Evolutionary conservation across 1,139 yeast genomes (phyloP), one percentile per base, ranked within the genome.

Genomic region (Saccharomyces hybrid): DNA sequence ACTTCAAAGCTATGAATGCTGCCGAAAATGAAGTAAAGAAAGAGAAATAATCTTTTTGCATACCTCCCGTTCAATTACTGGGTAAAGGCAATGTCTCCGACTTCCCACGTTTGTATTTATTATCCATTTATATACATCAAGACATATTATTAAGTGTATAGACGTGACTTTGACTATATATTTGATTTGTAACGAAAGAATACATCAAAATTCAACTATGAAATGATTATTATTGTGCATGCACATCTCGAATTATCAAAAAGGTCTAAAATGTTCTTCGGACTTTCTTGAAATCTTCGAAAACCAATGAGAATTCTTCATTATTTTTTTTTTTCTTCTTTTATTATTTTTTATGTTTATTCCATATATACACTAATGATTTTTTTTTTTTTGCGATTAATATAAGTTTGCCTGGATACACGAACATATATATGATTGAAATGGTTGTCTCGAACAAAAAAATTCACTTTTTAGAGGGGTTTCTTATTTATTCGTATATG

Each of bases 1-100:
- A 48, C 50, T 48, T 51, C 31, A 34, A 42, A 23, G 44, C 44
- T 38, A 38, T 38, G 44, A 53, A 31, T 56, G 56, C 44, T 55
- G 54, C 38, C 44, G 31, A 42, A 52, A 49, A 51, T 41, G 52
- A 47, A 49, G 53, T 30, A 53, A 59, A 41, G 51, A 53, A 44
- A 34, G 52, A 54, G 48, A 51, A 52, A 42, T 55, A 54, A 47
- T 52, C 52, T 6, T 47, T 47, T 27, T 48, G 54, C 20, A 52
- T 56, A 16, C 28, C 54, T 8, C 51, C 52, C 31, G 48, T 46
- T 34, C n/a, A 20, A 20, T 5, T 4, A 5, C 25, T 9, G 23
- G 44, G 13, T 4, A 16, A 38, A 16, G 25, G n/a, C 13, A 13
- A 48, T 25, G n/a, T 47, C 16, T 41, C 16, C 27, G 16, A 16